phyloP scores from a whole-genome alignment of 1,139 yeast genomes.

The Pneumocystis murina region DNA sequence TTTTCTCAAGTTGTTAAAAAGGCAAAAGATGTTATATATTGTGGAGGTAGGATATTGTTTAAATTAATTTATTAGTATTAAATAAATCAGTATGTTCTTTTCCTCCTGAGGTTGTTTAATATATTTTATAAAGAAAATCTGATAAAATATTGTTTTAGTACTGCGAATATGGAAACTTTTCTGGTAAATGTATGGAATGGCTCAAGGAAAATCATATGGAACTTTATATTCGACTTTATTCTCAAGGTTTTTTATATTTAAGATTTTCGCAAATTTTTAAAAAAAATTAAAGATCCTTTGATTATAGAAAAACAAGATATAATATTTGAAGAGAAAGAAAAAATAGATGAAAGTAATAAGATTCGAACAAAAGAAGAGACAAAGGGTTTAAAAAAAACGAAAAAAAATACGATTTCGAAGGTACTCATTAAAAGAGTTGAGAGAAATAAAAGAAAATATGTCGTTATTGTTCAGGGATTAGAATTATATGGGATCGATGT shows the following conservation, averaged over 20 bases:
- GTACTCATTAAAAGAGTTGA: conserved; percentile 77
- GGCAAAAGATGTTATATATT: background rate
- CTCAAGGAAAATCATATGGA: conserved; percentile 44
- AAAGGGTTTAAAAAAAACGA: conserved; percentile 70
- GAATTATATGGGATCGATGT: conserved; percentile 77
- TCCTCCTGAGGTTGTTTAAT: conserved; percentile 1
- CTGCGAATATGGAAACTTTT: conserved; percentile 79
- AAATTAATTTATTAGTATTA: background rate
- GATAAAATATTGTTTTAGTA: conserved; percentile 25
- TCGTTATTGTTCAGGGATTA: conserved; percentile 71
- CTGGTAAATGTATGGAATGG: conserved; percentile 79
- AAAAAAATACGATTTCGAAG: conserved; percentile 62
- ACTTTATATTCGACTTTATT: conserved; percentile 45
- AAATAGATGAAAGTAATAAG: conserved; percentile 68
- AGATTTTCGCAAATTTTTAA: background rate
- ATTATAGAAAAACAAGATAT: conserved; percentile 39
- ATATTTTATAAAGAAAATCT: background rate
- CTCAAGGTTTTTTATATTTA: conserved; percentile 29
- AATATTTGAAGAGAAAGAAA: conserved; percentile 64
- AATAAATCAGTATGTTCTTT: conserved; percentile 1
- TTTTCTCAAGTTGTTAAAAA: background rate
- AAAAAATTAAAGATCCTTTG: conserved; percentile 4
- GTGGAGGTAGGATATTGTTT: background rate
- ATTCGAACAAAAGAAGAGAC: conserved; percentile 82
- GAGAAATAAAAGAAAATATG: conserved; percentile 77